Percentiles rank a stretch among this genome's conserved stretches.
Conservation (phyloP, 768 basidiomycete genomes). For the Boletellus sp. region DNA sequence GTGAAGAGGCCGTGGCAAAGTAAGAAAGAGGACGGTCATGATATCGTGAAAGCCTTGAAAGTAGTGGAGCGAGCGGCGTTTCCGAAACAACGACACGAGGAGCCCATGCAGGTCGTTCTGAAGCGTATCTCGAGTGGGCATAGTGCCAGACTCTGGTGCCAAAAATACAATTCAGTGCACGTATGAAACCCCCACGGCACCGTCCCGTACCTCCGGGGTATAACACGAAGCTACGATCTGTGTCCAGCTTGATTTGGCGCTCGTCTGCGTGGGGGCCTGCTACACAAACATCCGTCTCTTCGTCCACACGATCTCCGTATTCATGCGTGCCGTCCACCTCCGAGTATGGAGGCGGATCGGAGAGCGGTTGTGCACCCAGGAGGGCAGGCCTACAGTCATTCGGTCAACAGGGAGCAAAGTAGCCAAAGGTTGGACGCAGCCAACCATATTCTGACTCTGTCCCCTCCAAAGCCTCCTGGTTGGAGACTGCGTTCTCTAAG, state of each 20-base stretch:
- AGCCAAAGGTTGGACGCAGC: constrained; percentile 16
- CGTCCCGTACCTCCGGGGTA: constrained; percentile 75
- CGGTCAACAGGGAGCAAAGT: constrained; percentile 19
- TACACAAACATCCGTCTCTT: not conserved
- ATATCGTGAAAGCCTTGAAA: constrained; percentile 96
- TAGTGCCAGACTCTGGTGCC: constrained; percentile 16
- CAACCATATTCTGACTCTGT: constrained; percentile 56
- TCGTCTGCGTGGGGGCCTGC: constrained; percentile 64
- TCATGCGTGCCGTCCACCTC: constrained; percentile 17
- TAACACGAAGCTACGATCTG: constrained; percentile 88
- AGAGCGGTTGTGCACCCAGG: constrained; percentile 38
- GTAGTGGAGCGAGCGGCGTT: constrained; percentile 69
- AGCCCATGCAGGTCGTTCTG: constrained; percentile 67
- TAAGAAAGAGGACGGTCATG: constrained; percentile 76
- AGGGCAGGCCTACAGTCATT: constrained; percentile 22
- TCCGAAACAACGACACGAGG: constrained; percentile 71
- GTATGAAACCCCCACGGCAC: constrained; percentile 9
- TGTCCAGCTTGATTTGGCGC: constrained; percentile 83
- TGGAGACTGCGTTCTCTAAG: constrained; percentile 47
- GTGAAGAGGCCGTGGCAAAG: constrained; percentile 58
- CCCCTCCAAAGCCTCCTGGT: constrained; percentile 62
- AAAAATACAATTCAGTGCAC: constrained; percentile 5
- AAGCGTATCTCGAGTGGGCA: constrained; percentile 43
- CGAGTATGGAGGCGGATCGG: constrained; percentile 31
- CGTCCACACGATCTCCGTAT: constrained; percentile 1